Evolutionary conservation across 768 basidiomycete genomes (phyloP), one percentile per base, ranked within the genome.

Genomic region (Auricularia cornea): DNA sequence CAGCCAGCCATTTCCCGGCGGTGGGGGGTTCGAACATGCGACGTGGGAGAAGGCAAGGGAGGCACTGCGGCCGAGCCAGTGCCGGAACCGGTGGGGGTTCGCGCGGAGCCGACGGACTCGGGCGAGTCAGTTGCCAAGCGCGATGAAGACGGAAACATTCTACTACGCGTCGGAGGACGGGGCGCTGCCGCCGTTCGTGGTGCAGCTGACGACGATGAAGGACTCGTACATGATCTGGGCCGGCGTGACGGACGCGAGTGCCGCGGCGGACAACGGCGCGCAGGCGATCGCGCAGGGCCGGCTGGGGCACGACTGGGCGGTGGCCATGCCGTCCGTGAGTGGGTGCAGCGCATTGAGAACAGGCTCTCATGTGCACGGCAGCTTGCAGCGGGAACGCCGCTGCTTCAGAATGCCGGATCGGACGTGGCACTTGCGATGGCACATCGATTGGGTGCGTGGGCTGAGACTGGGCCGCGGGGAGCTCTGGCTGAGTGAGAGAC

Each of bases 181-280:
- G 38, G 10, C 44, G 32, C 54, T 28, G 54, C 54, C 54, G 26
- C 30, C 54, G 54, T 57, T 90, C 48, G 86, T 77, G 20, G 75
- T 93, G 62, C 87, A 90, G 66, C 76, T 88, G 65, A 91, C 85
- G 54, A 75, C 75, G 65, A 73, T 93, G 62, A 83, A 84, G 59
- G 84, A 84, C 68, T 86, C 88, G 62, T 91, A 87, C 74, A 91
- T 93, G 89, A 69, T 93, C 60, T 93, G 91, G 91, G 77, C 87
- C 33, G 90, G 90, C 1, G 77, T 74, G n/a, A 84, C 83, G 23
- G 81, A 83, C 30, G 76, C 75, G 44, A 59, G 72, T 51, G 74
- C 75, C 30, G 81, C 79, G 60, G 75, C 76, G 60, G 78, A 76
- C 61, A 65, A 69, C 62, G 66, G 62, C 11, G 63, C 48, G 5